A percentile compares a stretch with the other conserved stretches of the same genome.
These are phyloP conservation scores for Boletus bicolor DNA, from an alignment of 768 basidiomycete genomes.

Conservation along the genomic window DNA sequence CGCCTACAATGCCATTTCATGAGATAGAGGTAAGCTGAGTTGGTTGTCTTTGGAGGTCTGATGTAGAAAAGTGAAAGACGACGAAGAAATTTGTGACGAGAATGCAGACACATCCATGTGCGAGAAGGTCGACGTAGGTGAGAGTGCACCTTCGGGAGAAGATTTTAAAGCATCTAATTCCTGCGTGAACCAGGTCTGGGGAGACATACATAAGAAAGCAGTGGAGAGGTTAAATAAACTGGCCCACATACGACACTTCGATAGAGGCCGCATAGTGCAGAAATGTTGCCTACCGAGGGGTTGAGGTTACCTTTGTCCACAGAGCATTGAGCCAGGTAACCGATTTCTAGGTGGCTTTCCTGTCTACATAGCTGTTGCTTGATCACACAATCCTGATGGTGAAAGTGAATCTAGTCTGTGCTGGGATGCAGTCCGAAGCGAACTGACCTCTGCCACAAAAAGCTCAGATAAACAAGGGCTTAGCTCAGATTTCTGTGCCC, in stretches of 20 bases:
- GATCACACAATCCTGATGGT: conserved; percentile 39
- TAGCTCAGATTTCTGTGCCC: conserved; percentile 86
- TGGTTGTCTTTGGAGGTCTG: conserved; percentile 42
- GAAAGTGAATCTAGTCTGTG: conserved; percentile 1
- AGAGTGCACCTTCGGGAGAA: conserved; percentile 45
- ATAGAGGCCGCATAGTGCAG: conserved; percentile 74
- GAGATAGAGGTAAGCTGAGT: conserved; percentile 72
- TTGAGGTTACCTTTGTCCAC: conserved; percentile 68
- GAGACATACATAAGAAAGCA: conserved; percentile 8
- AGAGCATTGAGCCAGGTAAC: conserved; percentile 52
- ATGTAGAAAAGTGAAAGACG: conserved; percentile 43
- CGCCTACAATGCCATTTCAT: conserved; percentile 85
- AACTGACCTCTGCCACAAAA: conserved; percentile 48
- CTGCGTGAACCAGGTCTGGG: conserved; percentile 80
- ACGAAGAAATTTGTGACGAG: conserved; percentile 44
- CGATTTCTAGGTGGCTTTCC: conserved; percentile 77
- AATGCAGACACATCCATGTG: conserved; percentile 44
- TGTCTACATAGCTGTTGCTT: conserved; percentile 61
- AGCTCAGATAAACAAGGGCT: conserved; percentile 69
- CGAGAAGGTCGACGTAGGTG: conserved; percentile 46
- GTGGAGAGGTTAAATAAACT: neutral
- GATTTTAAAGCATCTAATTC: conserved; percentile 69
- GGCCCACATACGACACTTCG: conserved; percentile 71
- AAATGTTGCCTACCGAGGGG: conserved; percentile 65
- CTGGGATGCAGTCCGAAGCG: neutral